Conservation (phyloP, 2,329 filamentous ascomycete genomes). For the Stachybotrys elegans region DNA sequence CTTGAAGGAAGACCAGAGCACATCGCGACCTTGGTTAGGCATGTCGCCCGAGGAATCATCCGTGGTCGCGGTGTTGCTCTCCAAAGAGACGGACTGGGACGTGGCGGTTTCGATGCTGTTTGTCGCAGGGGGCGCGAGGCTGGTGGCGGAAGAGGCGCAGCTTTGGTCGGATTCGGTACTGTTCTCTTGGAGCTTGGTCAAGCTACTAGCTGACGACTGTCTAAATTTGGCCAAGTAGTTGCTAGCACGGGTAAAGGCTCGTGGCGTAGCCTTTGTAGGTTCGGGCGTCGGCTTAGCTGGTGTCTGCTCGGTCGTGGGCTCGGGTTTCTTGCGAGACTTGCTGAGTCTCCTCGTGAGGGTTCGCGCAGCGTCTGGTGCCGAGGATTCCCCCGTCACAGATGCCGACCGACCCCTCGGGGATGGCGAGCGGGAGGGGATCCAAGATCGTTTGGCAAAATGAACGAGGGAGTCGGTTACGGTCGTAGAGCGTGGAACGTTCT, state of each 20-base stretch:
- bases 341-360: no score
- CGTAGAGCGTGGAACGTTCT: conserved; percentile 29
- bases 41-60: conserved; percentile 43
- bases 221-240: conserved; percentile 47
- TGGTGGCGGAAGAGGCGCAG: conserved; percentile 42
- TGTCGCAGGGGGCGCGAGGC: conserved; percentile 36
- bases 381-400: no score
- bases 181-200: conserved; percentile 33
- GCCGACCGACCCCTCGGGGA: conserved; percentile 34
- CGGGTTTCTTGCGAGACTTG: no score
- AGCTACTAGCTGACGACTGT: conserved; percentile 32
- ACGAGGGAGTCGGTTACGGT: conserved; percentile 42
- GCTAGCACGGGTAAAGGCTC: conserved; percentile 37
- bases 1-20: conserved; percentile 51
- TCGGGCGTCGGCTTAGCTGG: conserved; percentile 21
- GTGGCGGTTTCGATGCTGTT: conserved; percentile 28
- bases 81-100: conserved; percentile 33
- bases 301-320: conserved; percentile 18
- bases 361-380: no score
- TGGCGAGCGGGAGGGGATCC: conserved; percentile 46
- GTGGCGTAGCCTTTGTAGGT: conserved; percentile 29
- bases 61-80: conserved; percentile 29
- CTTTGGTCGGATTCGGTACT: conserved; percentile 35
- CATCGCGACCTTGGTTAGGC: conserved; percentile 39
- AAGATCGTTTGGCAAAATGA: conserved; percentile 46